phyloP scores from a whole-genome alignment of 2,329 filamentous ascomycete species.

The Colletotrichum higginsianum region DNA sequence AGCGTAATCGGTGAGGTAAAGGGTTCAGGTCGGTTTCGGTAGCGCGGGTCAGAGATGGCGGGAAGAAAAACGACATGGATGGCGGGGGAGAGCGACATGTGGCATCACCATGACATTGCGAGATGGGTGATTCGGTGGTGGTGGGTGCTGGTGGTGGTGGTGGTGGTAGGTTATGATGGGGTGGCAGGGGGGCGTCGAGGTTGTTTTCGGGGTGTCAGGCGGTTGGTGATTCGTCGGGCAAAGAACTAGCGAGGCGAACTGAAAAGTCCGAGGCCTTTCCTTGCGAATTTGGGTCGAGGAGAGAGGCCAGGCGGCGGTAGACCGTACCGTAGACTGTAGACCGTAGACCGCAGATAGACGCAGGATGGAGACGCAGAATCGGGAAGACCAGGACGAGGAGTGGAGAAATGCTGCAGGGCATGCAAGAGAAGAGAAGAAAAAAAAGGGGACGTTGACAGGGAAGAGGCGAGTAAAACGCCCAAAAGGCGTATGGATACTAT shows the following conservation, averaged over 20 bases:
- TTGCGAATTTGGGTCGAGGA: not conserved
- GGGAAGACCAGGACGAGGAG: constrained; percentile 20
- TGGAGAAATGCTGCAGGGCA: constrained; percentile 9
- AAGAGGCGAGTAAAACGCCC: not conserved
- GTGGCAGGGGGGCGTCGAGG: not conserved
- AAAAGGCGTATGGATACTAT: not conserved
- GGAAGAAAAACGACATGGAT: constrained; percentile 32
- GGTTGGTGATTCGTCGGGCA: constrained; percentile 27
- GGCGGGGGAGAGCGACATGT: constrained; percentile 28
- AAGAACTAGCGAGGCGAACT: constrained; percentile 24
- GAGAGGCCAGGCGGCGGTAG: too few relatives aligned
- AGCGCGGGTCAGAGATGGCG: constrained; percentile 1
- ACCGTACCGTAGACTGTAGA: too few relatives aligned
- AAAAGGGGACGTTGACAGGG: constrained; percentile 14
- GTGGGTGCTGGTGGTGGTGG: constrained; percentile 21
- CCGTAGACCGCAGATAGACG: not conserved
- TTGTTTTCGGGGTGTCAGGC: not conserved
- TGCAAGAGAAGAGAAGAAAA: not conserved
- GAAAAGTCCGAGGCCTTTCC: constrained; percentile 19
- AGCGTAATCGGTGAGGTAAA: too few relatives aligned
- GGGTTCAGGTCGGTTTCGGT: not conserved
- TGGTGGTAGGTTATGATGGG: not conserved
- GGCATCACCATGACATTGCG: constrained; percentile 42
- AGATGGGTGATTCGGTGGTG: constrained; percentile 29
- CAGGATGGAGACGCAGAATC: constrained; percentile 6